phyloP scores from a whole-genome alignment of 192 early-diverging fungal genomes.

The Rhizophagus clarus region DNA sequence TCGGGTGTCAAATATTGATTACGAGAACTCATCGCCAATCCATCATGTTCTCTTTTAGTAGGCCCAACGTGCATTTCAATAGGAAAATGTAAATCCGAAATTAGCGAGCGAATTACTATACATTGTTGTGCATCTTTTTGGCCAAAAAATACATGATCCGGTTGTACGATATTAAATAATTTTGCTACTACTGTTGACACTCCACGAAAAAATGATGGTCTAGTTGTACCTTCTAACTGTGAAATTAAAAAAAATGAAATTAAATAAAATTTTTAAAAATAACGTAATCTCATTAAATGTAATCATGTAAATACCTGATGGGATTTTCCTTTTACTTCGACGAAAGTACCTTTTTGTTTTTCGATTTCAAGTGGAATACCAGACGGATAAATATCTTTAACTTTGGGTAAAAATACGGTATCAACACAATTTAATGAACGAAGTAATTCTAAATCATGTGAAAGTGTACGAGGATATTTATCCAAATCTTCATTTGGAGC shows the following conservation, averaged over 20 bases:
- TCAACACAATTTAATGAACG: constrained; percentile 52
- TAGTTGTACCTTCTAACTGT: constrained; percentile 83
- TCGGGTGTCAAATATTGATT: constrained; percentile 81
- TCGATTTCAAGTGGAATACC: constrained; percentile 82
- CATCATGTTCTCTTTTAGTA: constrained; percentile 79
- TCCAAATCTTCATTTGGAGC: constrained; percentile 93
- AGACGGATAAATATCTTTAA: constrained; percentile 90
- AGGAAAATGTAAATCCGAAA: constrained; percentile 85
- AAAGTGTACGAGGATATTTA: constrained; percentile 86
- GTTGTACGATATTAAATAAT: constrained; percentile 88
- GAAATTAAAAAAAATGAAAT: not conserved
- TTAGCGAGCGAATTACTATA: constrained; percentile 73
- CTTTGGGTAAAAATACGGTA: constrained; percentile 65
- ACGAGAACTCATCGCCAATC: constrained; percentile 88
- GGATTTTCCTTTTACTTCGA: constrained; percentile 85
- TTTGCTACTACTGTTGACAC: constrained; percentile 95
- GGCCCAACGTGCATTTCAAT: constrained; percentile 69
- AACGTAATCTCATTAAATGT: not conserved
- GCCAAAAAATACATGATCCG: constrained; percentile 86
- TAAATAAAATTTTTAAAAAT: not conserved
- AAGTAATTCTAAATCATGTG: constrained; percentile 73
- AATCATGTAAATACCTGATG: constrained; percentile 55
- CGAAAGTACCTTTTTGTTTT: constrained; percentile 87
- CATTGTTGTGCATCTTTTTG: constrained; percentile 99
- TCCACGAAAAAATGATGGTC: constrained; percentile 96